Conservation (phyloP, 1,139 yeast genomes). For the Torulaspora globosa region DNA sequence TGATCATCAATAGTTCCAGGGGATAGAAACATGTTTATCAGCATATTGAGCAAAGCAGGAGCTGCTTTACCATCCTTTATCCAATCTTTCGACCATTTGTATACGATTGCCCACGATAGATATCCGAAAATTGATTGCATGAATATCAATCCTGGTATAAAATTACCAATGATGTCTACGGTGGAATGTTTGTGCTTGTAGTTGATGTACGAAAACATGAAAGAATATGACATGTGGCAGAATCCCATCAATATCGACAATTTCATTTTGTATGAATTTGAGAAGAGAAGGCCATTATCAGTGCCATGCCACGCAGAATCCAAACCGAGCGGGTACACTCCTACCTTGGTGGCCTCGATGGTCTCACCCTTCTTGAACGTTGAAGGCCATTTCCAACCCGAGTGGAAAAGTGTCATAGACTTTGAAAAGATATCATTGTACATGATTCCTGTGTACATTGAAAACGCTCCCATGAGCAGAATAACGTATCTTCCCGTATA, state of each 20-base stretch:
- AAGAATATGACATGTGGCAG: slow-evolving; percentile 72
- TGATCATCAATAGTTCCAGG: slow-evolving; percentile 71
- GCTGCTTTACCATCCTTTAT: slow-evolving; percentile 62
- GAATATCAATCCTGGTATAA: slow-evolving; percentile 71
- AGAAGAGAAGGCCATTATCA: slow-evolving; percentile 66
- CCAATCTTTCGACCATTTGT: slow-evolving; percentile 82
- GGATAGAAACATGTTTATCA: slow-evolving; percentile 73
- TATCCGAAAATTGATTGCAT: slow-evolving; percentile 85
- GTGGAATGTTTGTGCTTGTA: slow-evolving; percentile 53
- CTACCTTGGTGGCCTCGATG: slow-evolving; percentile 51
- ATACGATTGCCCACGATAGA: slow-evolving; percentile 63
- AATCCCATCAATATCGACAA: slow-evolving; percentile 76
- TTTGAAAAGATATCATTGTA: slow-evolving; percentile 75
- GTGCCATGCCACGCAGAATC: slow-evolving; percentile 83
- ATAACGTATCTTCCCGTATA: slow-evolving; percentile 70
- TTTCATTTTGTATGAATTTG: slow-evolving; percentile 81
- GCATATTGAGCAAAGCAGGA: slow-evolving; percentile 76
- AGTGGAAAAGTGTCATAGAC: slow-evolving; percentile 65
- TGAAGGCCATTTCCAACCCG: slow-evolving; percentile 77
- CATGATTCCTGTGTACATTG: slow-evolving; percentile 73
- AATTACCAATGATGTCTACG: slow-evolving; percentile 71
- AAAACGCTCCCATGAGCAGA: slow-evolving; percentile 69
- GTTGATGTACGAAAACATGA: slow-evolving; percentile 63
- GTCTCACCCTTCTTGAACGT: slow-evolving; percentile 55
- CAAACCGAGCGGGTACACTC: slow-evolving; percentile 63